These are phyloP conservation scores for Exophiala xenobiotica DNA, from an alignment of 2,329 filamentous ascomycete genomes.

Conservation along the genomic window DNA sequence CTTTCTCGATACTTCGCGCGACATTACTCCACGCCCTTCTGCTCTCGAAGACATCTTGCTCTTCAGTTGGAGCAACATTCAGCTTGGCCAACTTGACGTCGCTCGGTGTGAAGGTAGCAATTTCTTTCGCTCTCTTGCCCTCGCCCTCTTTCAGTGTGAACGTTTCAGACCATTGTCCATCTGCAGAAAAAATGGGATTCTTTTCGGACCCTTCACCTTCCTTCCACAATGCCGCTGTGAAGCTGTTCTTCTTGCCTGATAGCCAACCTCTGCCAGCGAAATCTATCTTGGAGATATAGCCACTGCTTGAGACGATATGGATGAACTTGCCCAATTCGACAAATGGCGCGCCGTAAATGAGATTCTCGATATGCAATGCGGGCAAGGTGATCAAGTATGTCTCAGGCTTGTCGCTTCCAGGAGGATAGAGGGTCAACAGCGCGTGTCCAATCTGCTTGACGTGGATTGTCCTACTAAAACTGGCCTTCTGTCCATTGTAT, in stretches of 20 bases:
- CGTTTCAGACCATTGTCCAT: slow-evolving; percentile 76
- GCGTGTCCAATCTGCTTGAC: slow-evolving; percentile 95
- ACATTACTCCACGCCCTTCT: slow-evolving; percentile 87
- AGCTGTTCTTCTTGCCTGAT: slow-evolving; percentile 91
- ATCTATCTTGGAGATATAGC: slow-evolving; percentile 85
- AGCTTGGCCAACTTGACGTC: slow-evolving; percentile 61
- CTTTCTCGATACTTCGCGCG: slow-evolving; percentile 73
- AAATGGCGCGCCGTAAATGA: slow-evolving; percentile 73
- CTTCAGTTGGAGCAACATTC: slow-evolving; percentile 67
- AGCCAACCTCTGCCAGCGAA: slow-evolving; percentile 95
- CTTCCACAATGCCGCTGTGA: slow-evolving; percentile 72
- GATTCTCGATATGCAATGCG: slow-evolving; percentile 85
- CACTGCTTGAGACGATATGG: slow-evolving; percentile 81
- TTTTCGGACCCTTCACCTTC: slow-evolving; percentile 60
- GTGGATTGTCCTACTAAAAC: slow-evolving; percentile 88
- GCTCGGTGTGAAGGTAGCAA: slow-evolving; percentile 61
- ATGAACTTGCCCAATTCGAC: slow-evolving; percentile 84
- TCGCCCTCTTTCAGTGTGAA: slow-evolving; percentile 35
- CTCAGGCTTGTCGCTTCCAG: slow-evolving; percentile 58
- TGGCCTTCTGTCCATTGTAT: slow-evolving; percentile 95
- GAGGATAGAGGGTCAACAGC: slow-evolving; percentile 64
- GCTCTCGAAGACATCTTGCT: slow-evolving; percentile 85
- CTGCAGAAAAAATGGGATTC: slow-evolving; percentile 72
- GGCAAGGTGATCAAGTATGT: slow-evolving; percentile 90
- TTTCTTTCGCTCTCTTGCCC: slow-evolving; percentile 41